Evolutionary conservation across 805 yeast species (phyloP).

Genomic region (Teunomyces tritomae): DNA sequence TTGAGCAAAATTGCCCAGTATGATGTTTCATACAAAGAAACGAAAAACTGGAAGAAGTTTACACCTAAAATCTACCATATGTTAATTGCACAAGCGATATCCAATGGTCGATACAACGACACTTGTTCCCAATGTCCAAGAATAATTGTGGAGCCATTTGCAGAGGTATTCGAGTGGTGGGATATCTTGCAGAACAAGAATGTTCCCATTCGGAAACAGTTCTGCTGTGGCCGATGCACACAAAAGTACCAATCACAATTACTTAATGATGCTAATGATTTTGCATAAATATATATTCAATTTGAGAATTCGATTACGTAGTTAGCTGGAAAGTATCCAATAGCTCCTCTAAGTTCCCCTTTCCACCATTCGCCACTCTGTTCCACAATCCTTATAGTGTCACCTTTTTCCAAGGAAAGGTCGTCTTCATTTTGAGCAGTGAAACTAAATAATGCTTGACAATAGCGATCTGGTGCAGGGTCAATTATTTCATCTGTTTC

Average conservation of each 20-base stretch:
- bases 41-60: constrained; percentile 49
- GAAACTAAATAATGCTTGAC: constrained; percentile 41
- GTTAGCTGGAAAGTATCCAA: constrained; percentile 31
- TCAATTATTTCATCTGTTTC: neutral
- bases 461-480: constrained; percentile 9
- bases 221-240: constrained; percentile 53
- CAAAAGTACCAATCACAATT: constrained; percentile 12
- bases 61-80: constrained; percentile 46
- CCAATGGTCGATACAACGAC: constrained; percentile 49
- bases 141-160: constrained; percentile 53
- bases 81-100: constrained; percentile 50
- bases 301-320: constrained; percentile 19
- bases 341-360: constrained; percentile 25
- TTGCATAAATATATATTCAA: constrained; percentile 3
- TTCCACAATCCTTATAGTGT: constrained; percentile 37
- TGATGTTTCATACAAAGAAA: constrained; percentile 53
- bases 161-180: constrained; percentile 68
- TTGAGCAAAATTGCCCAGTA: constrained; percentile 49
- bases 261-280: constrained; percentile 2
- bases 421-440: constrained; percentile 38
- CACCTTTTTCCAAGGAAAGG: constrained; percentile 42
- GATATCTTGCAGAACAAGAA: constrained; percentile 49
- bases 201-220: constrained; percentile 53
- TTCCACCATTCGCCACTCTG: constrained; percentile 35
- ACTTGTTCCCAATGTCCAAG: constrained; percentile 51